Conservation (phyloP, 2,329 filamentous ascomycete genomes). For the Zymoseptoria pseudotritici region DNA sequence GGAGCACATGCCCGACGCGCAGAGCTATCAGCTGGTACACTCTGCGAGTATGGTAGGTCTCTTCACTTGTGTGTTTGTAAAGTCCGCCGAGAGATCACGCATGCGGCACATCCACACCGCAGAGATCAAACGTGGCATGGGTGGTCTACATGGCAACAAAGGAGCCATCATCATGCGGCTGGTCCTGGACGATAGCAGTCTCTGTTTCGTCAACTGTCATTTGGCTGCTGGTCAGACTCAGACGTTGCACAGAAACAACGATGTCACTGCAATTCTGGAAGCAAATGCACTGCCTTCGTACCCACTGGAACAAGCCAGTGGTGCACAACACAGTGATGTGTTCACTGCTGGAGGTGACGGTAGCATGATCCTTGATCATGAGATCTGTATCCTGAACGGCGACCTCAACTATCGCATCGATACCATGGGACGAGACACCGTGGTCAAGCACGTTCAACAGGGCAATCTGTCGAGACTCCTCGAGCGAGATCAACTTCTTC, state of each 20-base stretch:
- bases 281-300: constrained; percentile 59
- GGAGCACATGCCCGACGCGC: constrained; percentile 68
- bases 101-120: constrained; percentile 71
- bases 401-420: constrained; percentile 98
- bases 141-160: constrained; percentile 92
- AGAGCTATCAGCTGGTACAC: constrained; percentile 78
- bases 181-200: constrained; percentile 81
- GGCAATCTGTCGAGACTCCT: constrained; percentile 79
- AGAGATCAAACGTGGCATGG: constrained; percentile 94
- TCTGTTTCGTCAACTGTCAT: constrained; percentile 97
- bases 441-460: constrained; percentile 74
- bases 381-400: constrained; percentile 93
- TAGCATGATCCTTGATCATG: constrained; percentile 89
- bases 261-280: constrained; percentile 84
- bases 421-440: constrained; percentile 87
- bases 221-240: constrained; percentile 88
- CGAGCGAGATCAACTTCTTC: constrained; percentile 85
- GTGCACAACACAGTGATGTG: constrained; percentile 59
- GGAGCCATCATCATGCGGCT: constrained; percentile 90
- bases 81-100: constrained; percentile 64
- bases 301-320: constrained; percentile 43
- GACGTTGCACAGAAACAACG: constrained; percentile 84
- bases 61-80: constrained; percentile 94
- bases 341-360: constrained; percentile 92
- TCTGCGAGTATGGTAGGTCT: constrained; percentile 85